These are phyloP conservation scores for Crotalaria pallida DNA, from an alignment of 306 rosid genomes.

Conservation along the genomic window DNA sequence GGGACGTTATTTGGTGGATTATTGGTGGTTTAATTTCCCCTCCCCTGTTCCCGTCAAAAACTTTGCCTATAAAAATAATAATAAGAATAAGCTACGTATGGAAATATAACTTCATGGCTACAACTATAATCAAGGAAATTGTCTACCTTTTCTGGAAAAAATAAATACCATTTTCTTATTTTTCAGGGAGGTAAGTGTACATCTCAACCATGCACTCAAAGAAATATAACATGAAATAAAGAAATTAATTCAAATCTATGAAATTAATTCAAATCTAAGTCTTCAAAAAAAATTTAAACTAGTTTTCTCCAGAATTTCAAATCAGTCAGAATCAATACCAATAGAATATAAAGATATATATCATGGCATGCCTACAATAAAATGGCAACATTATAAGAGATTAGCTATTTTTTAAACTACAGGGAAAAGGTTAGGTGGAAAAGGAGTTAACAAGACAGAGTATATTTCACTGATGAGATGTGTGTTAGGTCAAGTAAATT, in stretches of 20 bases:
- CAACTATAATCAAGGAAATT: neutral
- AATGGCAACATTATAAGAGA: neutral
- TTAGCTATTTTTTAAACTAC: neutral
- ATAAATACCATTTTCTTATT: neutral
- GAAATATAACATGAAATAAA: neutral
- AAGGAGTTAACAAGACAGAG: neutral
- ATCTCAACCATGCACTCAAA: neutral
- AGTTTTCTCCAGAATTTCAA: neutral
- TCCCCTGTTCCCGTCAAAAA: no score
- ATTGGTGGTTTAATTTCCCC: no score
- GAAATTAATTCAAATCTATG: no score
- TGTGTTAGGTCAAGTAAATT: neutral
- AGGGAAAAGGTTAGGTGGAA: neutral
- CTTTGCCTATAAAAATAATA: no score
- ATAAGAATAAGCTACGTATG: no score
- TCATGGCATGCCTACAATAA: neutral
- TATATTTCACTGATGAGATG: neutral
- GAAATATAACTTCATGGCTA: neutral
- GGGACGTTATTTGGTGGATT: no score
- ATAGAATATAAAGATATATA: neutral
- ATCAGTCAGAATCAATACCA: neutral
- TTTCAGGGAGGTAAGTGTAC: neutral
- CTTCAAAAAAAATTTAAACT: neutral
- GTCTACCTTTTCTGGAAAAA: neutral
- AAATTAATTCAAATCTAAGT: neutral